A percentile compares a stretch with the other conserved stretches of the same genome.
phyloP scores from a whole-genome alignment of 306 rosid genomes.

The Ormosia emarginata region DNA sequence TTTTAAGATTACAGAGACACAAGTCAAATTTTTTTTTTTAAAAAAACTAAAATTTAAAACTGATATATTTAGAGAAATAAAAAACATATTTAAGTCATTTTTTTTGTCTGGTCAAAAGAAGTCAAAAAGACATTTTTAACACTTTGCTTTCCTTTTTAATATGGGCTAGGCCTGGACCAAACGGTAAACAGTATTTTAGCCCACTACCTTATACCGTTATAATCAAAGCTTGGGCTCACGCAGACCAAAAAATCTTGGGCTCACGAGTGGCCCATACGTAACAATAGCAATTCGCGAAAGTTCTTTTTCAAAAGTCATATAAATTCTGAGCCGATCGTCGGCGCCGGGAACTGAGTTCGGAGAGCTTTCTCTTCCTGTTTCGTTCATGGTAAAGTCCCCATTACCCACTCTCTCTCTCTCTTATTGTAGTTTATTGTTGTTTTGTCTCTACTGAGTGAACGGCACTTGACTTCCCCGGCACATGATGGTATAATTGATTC shows the following conservation, averaged over 20 bases:
- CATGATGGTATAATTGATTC: conserved; percentile 14
- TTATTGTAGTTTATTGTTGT: not conserved
- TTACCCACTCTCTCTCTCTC: not conserved
- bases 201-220: not conserved
- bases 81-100: too few relatives aligned
- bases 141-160: not conserved
- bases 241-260: too few relatives aligned
- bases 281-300: not conserved
- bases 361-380: not conserved
- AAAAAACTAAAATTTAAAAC: too few relatives aligned
- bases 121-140: not conserved
- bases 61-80: too few relatives aligned
- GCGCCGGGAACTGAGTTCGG: not conserved
- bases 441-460: not conserved
- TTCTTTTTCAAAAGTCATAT: not conserved
- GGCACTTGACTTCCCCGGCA: not conserved
- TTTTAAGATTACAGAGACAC: too few relatives aligned
- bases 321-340: too few relatives aligned
- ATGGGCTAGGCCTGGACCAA: not conserved
- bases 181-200: not conserved
- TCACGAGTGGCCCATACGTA: not conserved
- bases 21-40: too few relatives aligned
- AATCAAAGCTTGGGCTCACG: not conserved
- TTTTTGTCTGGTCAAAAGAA: not conserved
- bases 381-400: not conserved